These are phyloP conservation scores for Xylaria castorea DNA, from an alignment of 495 filamentous ascomycete species.

Conservation along the genomic window DNA sequence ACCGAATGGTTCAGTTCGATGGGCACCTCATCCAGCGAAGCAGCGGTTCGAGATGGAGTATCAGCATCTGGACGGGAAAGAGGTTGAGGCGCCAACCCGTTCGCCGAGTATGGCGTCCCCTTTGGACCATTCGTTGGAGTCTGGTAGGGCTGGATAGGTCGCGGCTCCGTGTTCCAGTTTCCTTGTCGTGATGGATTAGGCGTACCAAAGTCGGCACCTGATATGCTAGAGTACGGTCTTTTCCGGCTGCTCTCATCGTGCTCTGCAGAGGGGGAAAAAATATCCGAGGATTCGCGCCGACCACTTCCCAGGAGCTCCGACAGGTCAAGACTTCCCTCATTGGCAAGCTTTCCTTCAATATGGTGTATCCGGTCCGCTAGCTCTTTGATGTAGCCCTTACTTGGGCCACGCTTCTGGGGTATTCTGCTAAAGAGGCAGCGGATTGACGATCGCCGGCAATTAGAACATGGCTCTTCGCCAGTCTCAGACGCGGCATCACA, in stretches of 20 bases:
- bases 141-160: slow-evolving; percentile 49
- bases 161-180: slow-evolving; percentile 47
- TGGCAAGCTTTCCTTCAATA: slow-evolving; percentile 70
- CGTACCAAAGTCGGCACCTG: slow-evolving; percentile 46
- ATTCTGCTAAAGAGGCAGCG: slow-evolving; percentile 89
- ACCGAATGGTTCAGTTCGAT: slow-evolving; percentile 40
- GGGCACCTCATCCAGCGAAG: slow-evolving; percentile 39
- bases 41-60: slow-evolving; percentile 40
- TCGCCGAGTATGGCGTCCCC: slow-evolving; percentile 45
- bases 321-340: slow-evolving; percentile 38
- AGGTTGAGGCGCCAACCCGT: slow-evolving; percentile 51
- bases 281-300: slow-evolving; percentile 47
- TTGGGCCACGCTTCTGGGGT: slow-evolving; percentile 93
- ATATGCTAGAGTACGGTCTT: slow-evolving; percentile 55
- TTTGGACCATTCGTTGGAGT: slow-evolving; percentile 37
- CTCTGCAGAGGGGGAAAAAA: slow-evolving; percentile 42
- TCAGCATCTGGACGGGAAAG: slow-evolving; percentile 37
- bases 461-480: slow-evolving; percentile 80
- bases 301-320: slow-evolving; percentile 40
- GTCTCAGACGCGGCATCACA: slow-evolving; percentile 87
- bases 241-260: slow-evolving; percentile 49
- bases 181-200: slow-evolving; percentile 41
- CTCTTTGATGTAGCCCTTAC: slow-evolving; percentile 98
- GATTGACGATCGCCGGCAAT: slow-evolving; percentile 78
- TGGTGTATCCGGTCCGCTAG: slow-evolving; percentile 85